Evolutionary conservation across 2,329 filamentous ascomycete genomes (phyloP), one percentile per base, ranked within the genome.

Genomic region (Beauveria caledonica): DNA sequence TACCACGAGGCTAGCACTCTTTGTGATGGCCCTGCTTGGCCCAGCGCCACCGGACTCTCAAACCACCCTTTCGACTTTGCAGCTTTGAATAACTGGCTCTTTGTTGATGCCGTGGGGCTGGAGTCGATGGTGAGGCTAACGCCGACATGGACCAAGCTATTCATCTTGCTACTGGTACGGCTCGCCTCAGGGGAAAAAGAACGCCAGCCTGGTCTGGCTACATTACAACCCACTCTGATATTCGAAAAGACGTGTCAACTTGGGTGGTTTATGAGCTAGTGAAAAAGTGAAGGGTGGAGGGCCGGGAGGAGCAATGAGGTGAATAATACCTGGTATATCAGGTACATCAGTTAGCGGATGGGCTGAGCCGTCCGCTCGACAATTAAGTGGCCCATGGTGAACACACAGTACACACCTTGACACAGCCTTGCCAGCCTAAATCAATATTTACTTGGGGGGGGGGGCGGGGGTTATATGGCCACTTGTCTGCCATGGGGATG

Each of bases 131-230:
- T 51, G 50, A 60, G 42, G 42, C 58, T 54, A 52, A 54, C 23
- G 17, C 27, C 29, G n/a, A 60, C 40, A 17, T 54, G 42, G 58
- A 44, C 42, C 57, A 27, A 25, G 48, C 57, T 51, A 40, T 51
- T 23, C 51, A 54, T 60, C 50, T 49, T 44, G 21, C 33, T 44
- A 60, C 58, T 44, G 21, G 23, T 44, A 60, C 58, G 58, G 50
- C 44, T 54, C 50, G 29, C 29, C 29, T 8, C 50, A 55, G 44
- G 39, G 50, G 23, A 40, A 17, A 23, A 56, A 44, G 55, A 44
- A 44, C 36, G 46, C 56, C 45, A 50, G 55, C 17, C 55, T 57
- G 29, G 54, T 25, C 29, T 39, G 17, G 44, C 11, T 36, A 36
- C 11, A 36, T 36, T 36, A 40, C 46, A 51, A n/a, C 33, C 56